These are phyloP conservation scores for Aspergillus melleus DNA, from an alignment of 2,329 filamentous ascomycete genomes.

Conservation along the genomic window DNA sequence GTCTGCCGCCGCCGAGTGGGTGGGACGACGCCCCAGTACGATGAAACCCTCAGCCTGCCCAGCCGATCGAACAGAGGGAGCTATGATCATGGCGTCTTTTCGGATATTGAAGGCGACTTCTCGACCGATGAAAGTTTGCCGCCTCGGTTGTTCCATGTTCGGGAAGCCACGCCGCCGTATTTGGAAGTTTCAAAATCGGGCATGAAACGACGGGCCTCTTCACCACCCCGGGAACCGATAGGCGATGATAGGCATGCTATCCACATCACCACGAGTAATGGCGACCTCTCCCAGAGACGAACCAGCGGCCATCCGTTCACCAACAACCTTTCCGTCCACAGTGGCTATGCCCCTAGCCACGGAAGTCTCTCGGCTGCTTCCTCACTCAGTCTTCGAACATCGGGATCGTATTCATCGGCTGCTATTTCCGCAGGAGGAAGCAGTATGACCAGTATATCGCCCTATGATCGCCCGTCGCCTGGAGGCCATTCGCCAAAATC, in stretches of 20 bases:
- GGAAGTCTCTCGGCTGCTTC: conserved; percentile 66
- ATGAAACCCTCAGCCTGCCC: conserved; percentile 53
- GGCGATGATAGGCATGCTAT: conserved; percentile 36
- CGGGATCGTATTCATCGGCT: conserved; percentile 63
- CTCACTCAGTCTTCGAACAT: conserved; percentile 59
- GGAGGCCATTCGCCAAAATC: conserved; percentile 59
- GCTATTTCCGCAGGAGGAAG: conserved; percentile 60
- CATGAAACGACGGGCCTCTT: conserved; percentile 65
- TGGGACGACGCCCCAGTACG: conserved; percentile 48
- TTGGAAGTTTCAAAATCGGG: conserved; percentile 50
- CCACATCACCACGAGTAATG: conserved; percentile 40
- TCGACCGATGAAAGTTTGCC: conserved; percentile 39
- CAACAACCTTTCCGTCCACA: conserved; percentile 55
- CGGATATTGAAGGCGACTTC: conserved; percentile 47
- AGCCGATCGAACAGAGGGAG: conserved; percentile 59
- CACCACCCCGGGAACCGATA: conserved; percentile 58
- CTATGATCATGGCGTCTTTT: conserved; percentile 61
- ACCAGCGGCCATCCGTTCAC: conserved; percentile 55
- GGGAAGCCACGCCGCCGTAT: conserved; percentile 41
- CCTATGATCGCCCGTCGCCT: conserved; percentile 62
- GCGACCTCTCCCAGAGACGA: conserved; percentile 57
- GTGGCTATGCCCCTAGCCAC: conserved; percentile 56
- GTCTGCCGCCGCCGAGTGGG: conserved; percentile 47
- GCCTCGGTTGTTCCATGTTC: conserved; percentile 37
- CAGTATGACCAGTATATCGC: conserved; percentile 65